Conservation (phyloP, 2,329 filamentous ascomycete species). For the Scortechinia acanthostroma region DNA sequence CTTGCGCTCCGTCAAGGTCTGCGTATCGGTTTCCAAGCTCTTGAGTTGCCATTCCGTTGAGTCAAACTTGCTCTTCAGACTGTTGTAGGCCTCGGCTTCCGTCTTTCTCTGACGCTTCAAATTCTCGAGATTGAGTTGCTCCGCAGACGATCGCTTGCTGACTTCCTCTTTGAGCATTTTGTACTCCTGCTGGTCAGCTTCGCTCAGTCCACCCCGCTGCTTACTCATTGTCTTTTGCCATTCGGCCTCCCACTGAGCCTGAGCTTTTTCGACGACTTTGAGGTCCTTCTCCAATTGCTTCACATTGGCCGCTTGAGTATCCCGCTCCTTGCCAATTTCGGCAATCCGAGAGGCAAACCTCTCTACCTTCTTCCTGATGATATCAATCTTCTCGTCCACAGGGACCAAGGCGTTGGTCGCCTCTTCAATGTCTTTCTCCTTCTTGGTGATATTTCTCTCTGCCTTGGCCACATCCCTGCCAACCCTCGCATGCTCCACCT, state of each 20-base stretch:
- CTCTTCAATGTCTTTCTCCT: constrained; percentile 81
- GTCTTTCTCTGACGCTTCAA: constrained; percentile 84
- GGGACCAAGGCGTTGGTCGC: constrained; percentile 80
- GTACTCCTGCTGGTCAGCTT: constrained; percentile 83
- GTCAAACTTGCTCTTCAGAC: constrained; percentile 81
- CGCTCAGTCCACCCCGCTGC: constrained; percentile 78
- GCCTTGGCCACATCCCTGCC: constrained; percentile 71
- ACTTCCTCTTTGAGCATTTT: constrained; percentile 78
- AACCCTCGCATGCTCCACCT: constrained; percentile 74
- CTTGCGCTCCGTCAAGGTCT: constrained; percentile 63
- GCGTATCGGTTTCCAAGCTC: constrained; percentile 67
- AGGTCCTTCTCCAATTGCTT: constrained; percentile 76
- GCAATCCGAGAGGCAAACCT: constrained; percentile 62
- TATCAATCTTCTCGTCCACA: constrained; percentile 82
- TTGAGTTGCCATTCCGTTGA: constrained; percentile 67
- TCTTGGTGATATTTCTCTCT: constrained; percentile 78
- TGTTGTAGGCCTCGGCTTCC: constrained; percentile 84
- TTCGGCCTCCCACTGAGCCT: constrained; percentile 79
- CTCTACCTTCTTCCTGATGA: constrained; percentile 66
- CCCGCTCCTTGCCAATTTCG: constrained; percentile 69
- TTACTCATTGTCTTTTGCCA: constrained; percentile 80
- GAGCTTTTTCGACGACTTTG: constrained; percentile 78
- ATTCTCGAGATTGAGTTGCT: constrained; percentile 78
- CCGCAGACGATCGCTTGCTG: constrained; percentile 71
- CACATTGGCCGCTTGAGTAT: constrained; percentile 61